A percentile compares a stretch with the other conserved stretches of the same genome.
These are phyloP conservation scores for Boletus insuetus DNA, from an alignment of 768 basidiomycete species.

Conservation along the genomic window DNA sequence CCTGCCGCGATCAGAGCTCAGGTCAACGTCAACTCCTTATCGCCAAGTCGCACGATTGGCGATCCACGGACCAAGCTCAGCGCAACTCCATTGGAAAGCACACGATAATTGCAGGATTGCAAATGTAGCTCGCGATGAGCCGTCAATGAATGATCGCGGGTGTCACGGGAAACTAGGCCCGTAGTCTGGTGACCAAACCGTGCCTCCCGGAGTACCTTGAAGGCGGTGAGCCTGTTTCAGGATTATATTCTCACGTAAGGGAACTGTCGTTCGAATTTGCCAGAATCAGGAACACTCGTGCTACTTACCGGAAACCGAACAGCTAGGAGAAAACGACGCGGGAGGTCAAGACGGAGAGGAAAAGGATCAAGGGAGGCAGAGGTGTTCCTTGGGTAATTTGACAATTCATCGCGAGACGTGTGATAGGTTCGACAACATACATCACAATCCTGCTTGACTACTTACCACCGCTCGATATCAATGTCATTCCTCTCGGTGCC, in stretches of 20 bases:
- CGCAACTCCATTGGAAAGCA: background rate
- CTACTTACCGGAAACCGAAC: background rate
- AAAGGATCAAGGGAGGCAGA: background rate
- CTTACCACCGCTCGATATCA: constrained; percentile 3
- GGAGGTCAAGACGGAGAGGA: background rate
- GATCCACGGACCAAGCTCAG: background rate
- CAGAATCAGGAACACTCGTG: too few relatives aligned
- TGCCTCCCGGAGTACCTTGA: too few relatives aligned
- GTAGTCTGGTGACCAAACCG: background rate
- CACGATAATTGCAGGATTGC: background rate
- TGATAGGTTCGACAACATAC: background rate
- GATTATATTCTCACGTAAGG: background rate
- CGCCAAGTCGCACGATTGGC: background rate
- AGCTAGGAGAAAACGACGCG: background rate
- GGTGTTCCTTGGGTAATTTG: constrained; percentile 1
- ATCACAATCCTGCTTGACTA: constrained; percentile 16
- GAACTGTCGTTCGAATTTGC: too few relatives aligned
- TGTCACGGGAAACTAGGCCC: background rate
- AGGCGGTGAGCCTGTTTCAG: too few relatives aligned
- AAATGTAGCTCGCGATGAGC: background rate
- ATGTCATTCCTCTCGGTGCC: constrained; percentile 24
- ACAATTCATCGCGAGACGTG: background rate
- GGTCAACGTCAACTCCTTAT: background rate
- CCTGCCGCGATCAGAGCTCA: background rate
- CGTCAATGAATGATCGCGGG: background rate